Conservation (phyloP, 768 basidiomycete species). For the Pulveroboletus sp. region DNA sequence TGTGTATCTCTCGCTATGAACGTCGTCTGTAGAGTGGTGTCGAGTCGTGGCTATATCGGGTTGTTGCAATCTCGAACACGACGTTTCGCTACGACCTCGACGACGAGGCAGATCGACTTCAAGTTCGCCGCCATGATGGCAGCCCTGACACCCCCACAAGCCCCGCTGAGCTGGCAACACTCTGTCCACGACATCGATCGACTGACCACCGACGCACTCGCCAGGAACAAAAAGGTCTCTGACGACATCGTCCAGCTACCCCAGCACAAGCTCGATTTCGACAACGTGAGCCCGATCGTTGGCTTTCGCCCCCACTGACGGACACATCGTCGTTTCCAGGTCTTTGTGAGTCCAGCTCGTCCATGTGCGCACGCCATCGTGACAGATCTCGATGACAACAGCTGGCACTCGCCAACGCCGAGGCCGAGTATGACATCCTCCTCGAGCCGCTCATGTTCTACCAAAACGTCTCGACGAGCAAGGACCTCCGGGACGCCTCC, state of each 20-base stretch:
- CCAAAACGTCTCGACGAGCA: constrained; percentile 72
- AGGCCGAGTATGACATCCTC: constrained; percentile 49
- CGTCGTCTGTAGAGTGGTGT: not conserved
- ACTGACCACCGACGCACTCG: constrained; percentile 57
- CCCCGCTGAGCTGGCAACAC: constrained; percentile 64
- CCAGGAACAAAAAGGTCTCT: constrained; percentile 47
- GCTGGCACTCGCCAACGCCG: constrained; percentile 55
- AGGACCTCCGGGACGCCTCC: constrained; percentile 78
- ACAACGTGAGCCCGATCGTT: constrained; percentile 47
- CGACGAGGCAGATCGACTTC: constrained; percentile 2
- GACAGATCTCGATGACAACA: constrained; percentile 41
- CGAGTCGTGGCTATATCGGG: constrained; percentile 16
- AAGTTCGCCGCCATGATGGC: constrained; percentile 30
- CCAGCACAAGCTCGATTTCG: constrained; percentile 56
- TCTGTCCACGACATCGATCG: constrained; percentile 53
- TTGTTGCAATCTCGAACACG: not conserved
- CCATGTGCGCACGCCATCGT: not conserved
- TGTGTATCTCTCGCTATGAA: no score
- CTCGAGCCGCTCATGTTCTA: constrained; percentile 71
- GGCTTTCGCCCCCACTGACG: not conserved
- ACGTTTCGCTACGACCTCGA: constrained; percentile 9
- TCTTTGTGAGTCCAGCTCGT: constrained; percentile 59
- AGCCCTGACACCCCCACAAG: constrained; percentile 59
- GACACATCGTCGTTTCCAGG: constrained; percentile 36
- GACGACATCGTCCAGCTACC: constrained; percentile 60